Evolutionary conservation across 208 protist genomes (phyloP), one percentile per base, ranked within the genome.

Genomic region (Lotmaria passim): DNA sequence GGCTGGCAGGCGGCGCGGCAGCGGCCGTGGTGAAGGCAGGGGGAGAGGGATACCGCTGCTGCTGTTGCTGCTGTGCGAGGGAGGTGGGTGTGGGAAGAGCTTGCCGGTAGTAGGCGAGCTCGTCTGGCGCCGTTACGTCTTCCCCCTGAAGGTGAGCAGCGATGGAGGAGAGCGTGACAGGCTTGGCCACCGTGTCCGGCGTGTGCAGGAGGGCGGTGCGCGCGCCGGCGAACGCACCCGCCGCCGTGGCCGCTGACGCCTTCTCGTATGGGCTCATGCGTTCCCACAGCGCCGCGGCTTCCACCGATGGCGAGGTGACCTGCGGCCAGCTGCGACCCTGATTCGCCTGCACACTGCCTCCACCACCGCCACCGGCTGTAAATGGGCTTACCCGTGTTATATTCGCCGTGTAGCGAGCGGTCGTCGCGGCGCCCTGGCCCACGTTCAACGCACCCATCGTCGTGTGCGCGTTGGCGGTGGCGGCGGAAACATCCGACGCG

Each of bases 131-230:
- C 24, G 19, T 21, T n/a, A 63, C 11, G 24, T 65, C 58, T 6
- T 48, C 57, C 3, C 60, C 53, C n/a, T 75, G 69, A 28, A 75
- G 60, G 24, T 68, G 69, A 3, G 60, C 33, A 30, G 69, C 69
- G 34, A 75, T 75, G 11, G 69, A 75, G 43, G 69, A 75, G 12
- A 75, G 69, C 2, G 53, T 60, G 23, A 75, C 69, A 1, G 69
- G 41, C 43, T 75, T 75, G n/a, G 59, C 31, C 0, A 75, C 60
- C 10, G 69, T 75, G 43, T 62, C 59, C 3, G 69, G 69, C 19
- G 69, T 75, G 30, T 12, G 60, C 41, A 68, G 43, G 53, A 75
- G 57, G 6, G 57, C 56, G 6, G 59, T 56, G 46, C 34, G 1
- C 23, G 4, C 21, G 8, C 38, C 5, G 24, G 19, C 11, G 39